Base-by-base conservation (phyloP, 2,329 filamentous ascomycete genomes). In the Lasiodiplodia gonubiensis region DNA sequence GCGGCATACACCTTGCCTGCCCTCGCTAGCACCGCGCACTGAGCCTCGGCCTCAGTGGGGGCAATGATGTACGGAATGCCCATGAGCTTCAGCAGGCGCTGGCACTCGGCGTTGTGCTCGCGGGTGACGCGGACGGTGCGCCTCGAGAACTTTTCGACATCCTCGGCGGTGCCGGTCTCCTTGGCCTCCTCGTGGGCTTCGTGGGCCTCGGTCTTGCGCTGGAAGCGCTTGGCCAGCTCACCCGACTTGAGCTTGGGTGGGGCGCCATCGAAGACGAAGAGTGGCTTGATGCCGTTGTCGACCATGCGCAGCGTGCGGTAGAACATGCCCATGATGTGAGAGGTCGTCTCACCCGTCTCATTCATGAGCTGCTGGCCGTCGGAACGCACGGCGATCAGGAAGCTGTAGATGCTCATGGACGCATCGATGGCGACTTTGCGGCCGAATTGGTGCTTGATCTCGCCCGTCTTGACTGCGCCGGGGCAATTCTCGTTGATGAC, bases 351-450 rank as follows among this genome's bases (percentile, higher is more conserved):
- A 75, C 95, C 95, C 64, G 90, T 90, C 75, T 99, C 95, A 80
- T 90, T 96, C 86, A 90, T 98, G 74, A 99, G 90, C 81, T 97
- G 93, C 79, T 99, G 93, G 73, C 95, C 95, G 74, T 97, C 93
- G 74, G 94, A 97, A 73, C 95, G 93, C 66, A 99, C 95, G 60
- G 95, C 95, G 78, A 99, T 95, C 69, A 99, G 88, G 84, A 99
- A 99, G 80, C 92, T 97, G 86, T 99, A 99, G 76, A 99, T 94
- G 81, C 92, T 97, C 95, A 99, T 99, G 57, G 95, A 99, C 54
- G 90, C 92, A 80, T 84, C 82, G 81, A 97, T 97, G 64, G 94
- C 94, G 69, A 99, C 94, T 82, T 99, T 99, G 79, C 95, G 92
- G 71, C 95, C 95, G 78, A 99, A 99, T 72, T 99, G 95, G 74